Evolutionary conservation across 2,329 filamentous ascomycete genomes (phyloP).

Genomic region (Uncinocarpus reesii): DNA sequence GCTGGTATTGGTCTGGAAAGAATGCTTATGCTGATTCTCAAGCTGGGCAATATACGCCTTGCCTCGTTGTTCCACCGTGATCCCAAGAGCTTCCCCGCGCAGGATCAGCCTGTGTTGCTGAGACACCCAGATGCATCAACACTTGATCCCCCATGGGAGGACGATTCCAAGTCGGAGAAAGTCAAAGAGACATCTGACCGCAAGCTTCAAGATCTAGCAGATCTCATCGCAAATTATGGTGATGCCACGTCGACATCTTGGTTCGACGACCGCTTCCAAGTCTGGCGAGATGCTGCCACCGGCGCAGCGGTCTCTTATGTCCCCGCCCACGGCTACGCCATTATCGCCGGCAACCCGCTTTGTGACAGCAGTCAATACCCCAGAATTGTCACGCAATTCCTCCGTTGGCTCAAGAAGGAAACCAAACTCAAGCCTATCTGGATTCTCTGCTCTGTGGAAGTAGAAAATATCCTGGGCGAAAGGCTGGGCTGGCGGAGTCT

Average conservation of each 20-base stretch:
- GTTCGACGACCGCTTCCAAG: slow-evolving; percentile 77
- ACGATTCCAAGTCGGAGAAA: slow-evolving; percentile 25
- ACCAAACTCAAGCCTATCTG: slow-evolving; percentile 68
- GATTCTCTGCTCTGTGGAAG: slow-evolving; percentile 71
- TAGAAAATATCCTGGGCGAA: slow-evolving; percentile 68
- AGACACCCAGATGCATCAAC: slow-evolving; percentile 83
- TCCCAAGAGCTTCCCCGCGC: slow-evolving; percentile 71
- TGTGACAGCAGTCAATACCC: slow-evolving; percentile 69
- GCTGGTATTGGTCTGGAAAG: slow-evolving; percentile 85
- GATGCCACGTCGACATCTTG: slow-evolving; percentile 90
- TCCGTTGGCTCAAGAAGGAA: slow-evolving; percentile 64
- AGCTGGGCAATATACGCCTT: slow-evolving; percentile 79
- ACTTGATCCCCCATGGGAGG: slow-evolving; percentile 55
- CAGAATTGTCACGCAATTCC: slow-evolving; percentile 61
- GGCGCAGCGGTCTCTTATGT: slow-evolving; percentile 82
- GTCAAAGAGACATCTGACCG: slow-evolving; percentile 37
- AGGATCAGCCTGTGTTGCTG: slow-evolving; percentile 52
- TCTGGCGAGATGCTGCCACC: slow-evolving; percentile 70
- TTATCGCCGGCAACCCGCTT: slow-evolving; percentile 77
- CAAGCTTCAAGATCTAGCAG: slow-evolving; percentile 63
- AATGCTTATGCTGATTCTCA: slow-evolving; percentile 73
- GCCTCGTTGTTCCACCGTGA: slow-evolving; percentile 81
- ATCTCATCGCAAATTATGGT: slow-evolving; percentile 89
- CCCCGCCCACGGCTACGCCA: slow-evolving; percentile 63
- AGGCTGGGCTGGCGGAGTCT: slow-evolving; percentile 81